Conservation (phyloP, 345 rosid species). For the Lagerstroemia speciosa region DNA sequence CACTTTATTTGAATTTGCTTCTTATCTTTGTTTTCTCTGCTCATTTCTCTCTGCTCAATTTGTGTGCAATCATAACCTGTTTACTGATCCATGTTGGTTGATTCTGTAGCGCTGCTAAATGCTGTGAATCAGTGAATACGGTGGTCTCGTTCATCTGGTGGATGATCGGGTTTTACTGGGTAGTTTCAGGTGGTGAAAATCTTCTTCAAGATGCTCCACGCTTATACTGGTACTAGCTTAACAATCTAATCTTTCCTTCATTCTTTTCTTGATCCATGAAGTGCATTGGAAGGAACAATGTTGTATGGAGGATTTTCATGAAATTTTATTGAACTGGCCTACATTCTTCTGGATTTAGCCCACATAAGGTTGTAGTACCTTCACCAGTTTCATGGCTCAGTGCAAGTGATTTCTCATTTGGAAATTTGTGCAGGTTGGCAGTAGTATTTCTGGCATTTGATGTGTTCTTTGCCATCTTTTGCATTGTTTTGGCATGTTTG, state of each 20-base stretch:
- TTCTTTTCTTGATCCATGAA: background rate
- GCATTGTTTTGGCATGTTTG: slow-evolving; percentile 93
- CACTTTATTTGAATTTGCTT: too few relatives aligned
- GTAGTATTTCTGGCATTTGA: slow-evolving; percentile 91
- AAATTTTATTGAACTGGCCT: background rate
- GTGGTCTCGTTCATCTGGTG: slow-evolving; percentile 92
- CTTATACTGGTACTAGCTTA: slow-evolving; percentile 64
- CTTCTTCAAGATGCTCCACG: slow-evolving; percentile 66
- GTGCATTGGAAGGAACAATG: background rate
- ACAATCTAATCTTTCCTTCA: background rate
- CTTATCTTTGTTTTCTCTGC: too few relatives aligned
- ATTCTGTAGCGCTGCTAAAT: slow-evolving; percentile 47
- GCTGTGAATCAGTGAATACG: slow-evolving; percentile 86
- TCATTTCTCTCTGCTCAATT: too few relatives aligned
- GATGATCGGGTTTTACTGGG: slow-evolving; percentile 97
- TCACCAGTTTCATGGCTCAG: background rate
- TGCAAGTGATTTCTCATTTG: slow-evolving; percentile 18
- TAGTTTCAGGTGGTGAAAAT: slow-evolving; percentile 69
- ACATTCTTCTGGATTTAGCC: background rate
- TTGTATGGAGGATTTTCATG: background rate
- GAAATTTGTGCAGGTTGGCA: slow-evolving; percentile 71
- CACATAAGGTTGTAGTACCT: background rate
- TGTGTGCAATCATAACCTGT: too few relatives aligned
- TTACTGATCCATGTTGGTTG: slow-evolving; percentile 13
- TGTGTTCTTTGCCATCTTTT: slow-evolving; percentile 93